Evolutionary conservation across 441 rosid genomes (phyloP).

Genomic region (Populus hybrid): DNA sequence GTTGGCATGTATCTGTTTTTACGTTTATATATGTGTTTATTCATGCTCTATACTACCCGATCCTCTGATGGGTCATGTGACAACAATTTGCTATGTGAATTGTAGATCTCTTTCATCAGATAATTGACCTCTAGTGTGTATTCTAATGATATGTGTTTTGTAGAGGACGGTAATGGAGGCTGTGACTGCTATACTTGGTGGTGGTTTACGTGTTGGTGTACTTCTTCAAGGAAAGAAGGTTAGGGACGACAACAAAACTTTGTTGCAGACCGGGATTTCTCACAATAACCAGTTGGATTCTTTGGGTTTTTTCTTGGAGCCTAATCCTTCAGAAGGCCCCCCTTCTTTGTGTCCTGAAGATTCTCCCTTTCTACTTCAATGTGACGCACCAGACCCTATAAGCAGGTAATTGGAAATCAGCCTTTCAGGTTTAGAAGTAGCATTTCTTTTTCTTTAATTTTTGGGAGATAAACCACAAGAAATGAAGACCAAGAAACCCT

Average conservation of each 20-base stretch:
- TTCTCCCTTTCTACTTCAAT: slow-evolving; percentile 38
- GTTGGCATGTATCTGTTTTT: background rate
- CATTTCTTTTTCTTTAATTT: too few species aligned
- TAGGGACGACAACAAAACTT: slow-evolving; percentile 83
- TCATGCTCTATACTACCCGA: background rate
- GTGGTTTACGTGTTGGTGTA: slow-evolving; percentile 77
- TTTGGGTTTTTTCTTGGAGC: slow-evolving; percentile 90
- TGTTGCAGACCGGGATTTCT: slow-evolving; percentile 84
- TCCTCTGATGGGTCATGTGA: background rate
- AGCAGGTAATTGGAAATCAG: slow-evolving; percentile 46
- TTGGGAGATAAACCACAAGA: background rate
- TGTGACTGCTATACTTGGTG: slow-evolving; percentile 69
- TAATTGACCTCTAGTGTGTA: slow-evolving; percentile 8
- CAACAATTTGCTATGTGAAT: background rate
- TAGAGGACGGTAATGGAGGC: slow-evolving; percentile 97
- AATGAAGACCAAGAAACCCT: background rate
- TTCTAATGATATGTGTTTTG: slow-evolving; percentile 18
- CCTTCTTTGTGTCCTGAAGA: slow-evolving; percentile 38
- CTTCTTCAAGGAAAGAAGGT: slow-evolving; percentile 92
- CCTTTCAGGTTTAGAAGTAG: background rate
- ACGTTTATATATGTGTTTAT: background rate
- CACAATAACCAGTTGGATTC: slow-evolving; percentile 58
- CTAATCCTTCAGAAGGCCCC: slow-evolving; percentile 46
- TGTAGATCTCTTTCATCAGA: background rate
- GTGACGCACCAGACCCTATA: slow-evolving; percentile 48